Conservation (phyloP, 345 rosid genomes). For the Boechera divaricarpa region DNA sequence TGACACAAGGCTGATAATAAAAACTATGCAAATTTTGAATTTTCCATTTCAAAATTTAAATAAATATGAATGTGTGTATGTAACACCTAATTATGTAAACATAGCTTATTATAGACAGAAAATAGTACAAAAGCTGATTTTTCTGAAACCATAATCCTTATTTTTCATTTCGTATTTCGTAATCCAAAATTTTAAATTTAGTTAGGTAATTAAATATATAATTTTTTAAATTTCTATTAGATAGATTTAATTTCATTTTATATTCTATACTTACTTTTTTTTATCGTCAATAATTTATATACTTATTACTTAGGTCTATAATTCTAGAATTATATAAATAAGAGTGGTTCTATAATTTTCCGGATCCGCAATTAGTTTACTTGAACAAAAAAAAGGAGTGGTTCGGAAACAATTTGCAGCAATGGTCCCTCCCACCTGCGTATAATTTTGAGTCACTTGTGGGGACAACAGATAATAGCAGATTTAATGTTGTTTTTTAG, state of each 20-base stretch:
- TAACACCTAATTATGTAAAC: too few relatives aligned
- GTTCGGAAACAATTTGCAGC: conserved; percentile 13
- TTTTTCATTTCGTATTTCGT: too few relatives aligned
- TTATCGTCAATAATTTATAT: too few relatives aligned
- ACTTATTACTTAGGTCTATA: too few relatives aligned
- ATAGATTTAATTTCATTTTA: too few relatives aligned
- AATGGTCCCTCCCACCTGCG: conserved; percentile 12
- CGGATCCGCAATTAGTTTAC: neutral
- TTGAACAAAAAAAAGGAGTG: neutral
- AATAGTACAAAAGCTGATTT: neutral
- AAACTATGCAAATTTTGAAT: neutral
- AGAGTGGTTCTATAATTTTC: neutral
- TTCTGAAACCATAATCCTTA: too few relatives aligned
- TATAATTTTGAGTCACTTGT: conserved; percentile 22
- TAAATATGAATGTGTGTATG: neutral
- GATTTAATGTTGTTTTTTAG: conserved; percentile 1
- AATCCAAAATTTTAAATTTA: too few relatives aligned
- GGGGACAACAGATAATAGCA: neutral
- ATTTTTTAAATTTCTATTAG: too few relatives aligned
- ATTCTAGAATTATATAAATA: too few relatives aligned
- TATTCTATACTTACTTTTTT: too few relatives aligned
- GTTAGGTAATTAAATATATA: too few relatives aligned
- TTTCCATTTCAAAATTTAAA: neutral
- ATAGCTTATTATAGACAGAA: too few relatives aligned
- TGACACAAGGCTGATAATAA: conserved; percentile 13